Base-by-base conservation (phyloP, 2,329 filamentous ascomycete species). In the Arthroderma sp. region DNA sequence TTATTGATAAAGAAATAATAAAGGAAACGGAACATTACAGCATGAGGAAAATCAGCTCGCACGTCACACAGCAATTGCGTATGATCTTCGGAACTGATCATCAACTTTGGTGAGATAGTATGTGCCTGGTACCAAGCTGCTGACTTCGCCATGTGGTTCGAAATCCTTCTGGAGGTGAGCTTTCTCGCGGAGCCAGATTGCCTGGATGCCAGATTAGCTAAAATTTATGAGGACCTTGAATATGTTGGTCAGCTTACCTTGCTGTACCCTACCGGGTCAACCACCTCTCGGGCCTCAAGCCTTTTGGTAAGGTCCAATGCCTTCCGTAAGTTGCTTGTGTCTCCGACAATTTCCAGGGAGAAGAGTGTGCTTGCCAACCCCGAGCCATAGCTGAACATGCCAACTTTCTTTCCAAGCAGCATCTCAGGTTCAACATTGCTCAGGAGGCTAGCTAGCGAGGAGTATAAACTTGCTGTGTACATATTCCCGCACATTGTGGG, bases 71-170 rank as follows among this genome's bases (percentile, higher is more conserved):
- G 91, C 87, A 76, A 91, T 71, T 58, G 79, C 75, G 74, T 93
- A 93, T 70, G 81, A 80, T 67, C 88, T 82, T 76, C 86, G 84
- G 84, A 88, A 93, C 86, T 89, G 89, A 65, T 88, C 86, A 68
- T 93, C 87, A 53, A 93, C 81, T 70, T 85, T 83, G 68, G 82
- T 82, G 59, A 93, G 79, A 76, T 91, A 93, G 77, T 91, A 93
- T 21, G 83, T 83, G 58, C 82, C 85, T 59, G 80, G 74, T 60
- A 71, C 69, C 58, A 91, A 79, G 64, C 81, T 86, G 51, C 86
- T 85, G 28, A 78, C 68, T 55, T n/a, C 82, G 59, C 88, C 88
- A 66, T 78, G 72, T 60, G 88, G 88, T 62, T 77, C 81, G 75
- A 82, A 93, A 76, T 82, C 77, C 78, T 91, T 91, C 78, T 90